Evolutionary conservation across 2,329 filamentous ascomycete genomes (phyloP).

Genomic region (Blastomyces gilchristii): DNA sequence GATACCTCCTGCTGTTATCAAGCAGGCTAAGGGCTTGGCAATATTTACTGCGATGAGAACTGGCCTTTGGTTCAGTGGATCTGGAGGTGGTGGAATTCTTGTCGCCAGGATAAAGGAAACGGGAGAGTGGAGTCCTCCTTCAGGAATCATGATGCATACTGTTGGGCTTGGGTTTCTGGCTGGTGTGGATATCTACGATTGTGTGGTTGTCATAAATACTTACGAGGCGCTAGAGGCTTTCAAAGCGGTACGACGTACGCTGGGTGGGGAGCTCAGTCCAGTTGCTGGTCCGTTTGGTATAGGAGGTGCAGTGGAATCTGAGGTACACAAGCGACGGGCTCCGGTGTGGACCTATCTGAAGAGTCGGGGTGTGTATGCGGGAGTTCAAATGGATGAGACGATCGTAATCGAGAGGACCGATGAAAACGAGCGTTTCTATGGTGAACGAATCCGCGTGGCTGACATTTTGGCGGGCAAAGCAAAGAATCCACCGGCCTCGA

Average conservation of each 20-base stretch:
- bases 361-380: conserved; percentile 77
- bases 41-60: conserved; percentile 95
- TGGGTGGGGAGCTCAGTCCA: conserved; percentile 71
- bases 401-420: conserved; percentile 77
- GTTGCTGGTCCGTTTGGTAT: conserved; percentile 66
- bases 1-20: conserved; percentile 76
- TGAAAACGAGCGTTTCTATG: conserved; percentile 81
- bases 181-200: conserved; percentile 92
- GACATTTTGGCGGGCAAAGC: conserved; percentile 55
- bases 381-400: conserved; percentile 77
- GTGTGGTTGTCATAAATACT: conserved; percentile 84
- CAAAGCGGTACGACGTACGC: conserved; percentile 63
- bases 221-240: conserved; percentile 75
- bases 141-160: conserved; percentile 82
- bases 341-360: conserved; percentile 83
- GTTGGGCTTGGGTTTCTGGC: conserved; percentile 80
- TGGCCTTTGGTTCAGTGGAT: conserved; percentile 82
- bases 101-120: conserved; percentile 68
- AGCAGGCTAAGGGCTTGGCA: conserved; percentile 79
- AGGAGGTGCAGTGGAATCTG: conserved; percentile 61
- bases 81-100: conserved; percentile 78
- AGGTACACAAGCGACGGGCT: conserved; percentile 56
- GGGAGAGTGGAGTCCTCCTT: conserved; percentile 83
- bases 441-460: conserved; percentile 50
- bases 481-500: conserved; percentile 46